phyloP scores from a whole-genome alignment of 495 filamentous ascomycete species.

The Penicillium cosmopolitanum region DNA sequence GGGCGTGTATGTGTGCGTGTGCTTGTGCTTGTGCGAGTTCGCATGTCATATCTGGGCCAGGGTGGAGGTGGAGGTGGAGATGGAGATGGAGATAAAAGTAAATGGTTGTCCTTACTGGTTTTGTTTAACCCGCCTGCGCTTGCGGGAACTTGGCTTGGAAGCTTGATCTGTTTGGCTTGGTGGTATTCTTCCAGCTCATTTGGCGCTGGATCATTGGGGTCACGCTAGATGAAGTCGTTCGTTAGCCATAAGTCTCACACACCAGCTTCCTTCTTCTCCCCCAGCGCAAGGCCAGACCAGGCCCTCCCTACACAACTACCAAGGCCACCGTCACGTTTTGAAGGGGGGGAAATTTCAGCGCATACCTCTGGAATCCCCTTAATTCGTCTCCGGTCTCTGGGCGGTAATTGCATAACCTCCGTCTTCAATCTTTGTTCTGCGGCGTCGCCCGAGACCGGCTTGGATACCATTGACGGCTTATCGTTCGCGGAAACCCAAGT shows the following conservation, averaged over 20 bases:
- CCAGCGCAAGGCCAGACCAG: no score
- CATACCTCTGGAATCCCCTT: slow-evolving; percentile 73
- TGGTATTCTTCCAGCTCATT: slow-evolving; percentile 71
- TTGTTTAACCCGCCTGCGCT: slow-evolving; percentile 83
- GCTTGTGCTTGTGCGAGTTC: neutral
- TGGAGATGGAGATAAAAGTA: neutral
- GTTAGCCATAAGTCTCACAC: slow-evolving; percentile 7
- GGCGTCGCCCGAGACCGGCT: slow-evolving; percentile 84
- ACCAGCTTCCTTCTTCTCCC: no score
- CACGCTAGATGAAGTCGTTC: slow-evolving; percentile 51
- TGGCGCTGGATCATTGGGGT: slow-evolving; percentile 64
- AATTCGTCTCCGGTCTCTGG: slow-evolving; percentile 81
- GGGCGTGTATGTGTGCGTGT: slow-evolving; percentile 1
- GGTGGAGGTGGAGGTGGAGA: slow-evolving; percentile 1
- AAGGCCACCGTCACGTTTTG: neutral
- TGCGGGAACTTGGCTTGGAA: slow-evolving; percentile 74
- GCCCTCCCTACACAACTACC: no score
- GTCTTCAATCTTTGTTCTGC: slow-evolving; percentile 87
- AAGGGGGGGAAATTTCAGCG: neutral
- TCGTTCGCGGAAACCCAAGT: slow-evolving; percentile 96
- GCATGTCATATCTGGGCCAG: slow-evolving; percentile 11
- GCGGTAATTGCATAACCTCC: slow-evolving; percentile 91
- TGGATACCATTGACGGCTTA: slow-evolving; percentile 80
- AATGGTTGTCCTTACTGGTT: slow-evolving; percentile 67
- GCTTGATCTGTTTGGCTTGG: slow-evolving; percentile 65